Base-by-base conservation (phyloP, 2,329 filamentous ascomycete species). In the Aureobasidium mangrovei region DNA sequence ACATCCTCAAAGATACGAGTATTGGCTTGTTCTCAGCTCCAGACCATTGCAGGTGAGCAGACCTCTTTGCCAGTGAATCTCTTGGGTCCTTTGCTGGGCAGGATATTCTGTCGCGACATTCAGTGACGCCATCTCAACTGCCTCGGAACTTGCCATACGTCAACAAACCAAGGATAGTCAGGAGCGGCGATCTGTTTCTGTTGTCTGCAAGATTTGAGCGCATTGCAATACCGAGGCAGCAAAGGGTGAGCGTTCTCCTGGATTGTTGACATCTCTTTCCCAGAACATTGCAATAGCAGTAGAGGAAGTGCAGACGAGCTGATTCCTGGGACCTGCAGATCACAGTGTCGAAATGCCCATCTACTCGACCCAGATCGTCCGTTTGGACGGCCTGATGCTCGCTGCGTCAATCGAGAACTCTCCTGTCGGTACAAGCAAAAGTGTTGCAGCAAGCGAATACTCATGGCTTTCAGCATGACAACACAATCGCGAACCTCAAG, bases 371-470 rank as follows among this genome's bases (percentile, higher is more conserved):
- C 88, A 95, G 74, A 95, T 98, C 74, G 86, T 89, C 61, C 81
- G 93, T 72, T 81, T 97, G 49, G 93, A 97, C 74, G 91, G 90
- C 93, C 82, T 97, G 61, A 91, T 95, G 79, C 82, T 98, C 62
- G 91, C 90, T 67, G 91, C 91, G 57, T 95, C 91, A 2, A 88
- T 95, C 64, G 93, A 97, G 71, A 90, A 96, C 69, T 86, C 55
- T 33, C 32, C 48, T 35, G 57, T 58, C 24, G 7, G 47, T 45
- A 6, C 33, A 33, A 41, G 6, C 8, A n/a, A 27, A 26, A 18
- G 7, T 5, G 4, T n/a, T 7, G 4, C 18, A 12, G 18, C 3
- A 12, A 12, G 29, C 7, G 89, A 66, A 33, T 33, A 44, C 48
- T 45, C 48, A 54, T 41, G 12, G 35, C 40, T n/a, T 24, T 12